Base-by-base conservation (phyloP, 2,329 filamentous ascomycete genomes). In the Verticillium tricorpus region DNA sequence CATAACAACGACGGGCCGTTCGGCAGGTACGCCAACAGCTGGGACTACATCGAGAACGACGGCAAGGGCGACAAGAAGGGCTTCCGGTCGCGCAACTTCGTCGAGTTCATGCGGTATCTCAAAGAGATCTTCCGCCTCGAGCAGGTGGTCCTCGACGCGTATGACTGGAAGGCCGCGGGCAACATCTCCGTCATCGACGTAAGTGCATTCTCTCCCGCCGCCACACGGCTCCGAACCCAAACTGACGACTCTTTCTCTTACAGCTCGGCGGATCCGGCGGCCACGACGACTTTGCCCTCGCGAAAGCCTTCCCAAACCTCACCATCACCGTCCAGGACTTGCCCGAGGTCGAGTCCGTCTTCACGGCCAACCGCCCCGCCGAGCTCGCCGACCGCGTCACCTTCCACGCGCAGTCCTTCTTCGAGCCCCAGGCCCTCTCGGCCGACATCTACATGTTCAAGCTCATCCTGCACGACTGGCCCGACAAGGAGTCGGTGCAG, bases 391-490 rank as follows among this genome's bases (percentile, higher is more conserved):
- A 60, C 28, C 72, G 76, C 8, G 70, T 79, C 14, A 67, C 65
- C 7, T 78, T 78, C 64, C 63, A 71, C 39, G 69, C 69, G 12
- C 76, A 78, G 65, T 70, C 75, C 66, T 75, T 79, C 65, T 77
- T 78, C 70, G 62, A 71, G 50, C 74, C 74, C 1, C 77, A 79
- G 64, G 65, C 72, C 1, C 68, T 74, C 5, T 61, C 70, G 19
- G 82, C 78, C 11, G 80, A 82, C 61, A 72, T 83, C 57, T 85
- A 82, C 71, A 72, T 85, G 61, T 69, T 86, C 64, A 82, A 83
- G 67, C 72, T 79, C 62, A 82, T 85, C 61, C 73, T 86, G 17
- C 83, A 86, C 69, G 82, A 85, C 72, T 85, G 81, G 81, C 76
- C 81, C 0, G 81, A 85, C 60, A 71, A 73, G 28, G 74, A 80